Evolutionary conservation across 2,329 filamentous ascomycete genomes (phyloP).

Genomic region (Pyricularia sp.): DNA sequence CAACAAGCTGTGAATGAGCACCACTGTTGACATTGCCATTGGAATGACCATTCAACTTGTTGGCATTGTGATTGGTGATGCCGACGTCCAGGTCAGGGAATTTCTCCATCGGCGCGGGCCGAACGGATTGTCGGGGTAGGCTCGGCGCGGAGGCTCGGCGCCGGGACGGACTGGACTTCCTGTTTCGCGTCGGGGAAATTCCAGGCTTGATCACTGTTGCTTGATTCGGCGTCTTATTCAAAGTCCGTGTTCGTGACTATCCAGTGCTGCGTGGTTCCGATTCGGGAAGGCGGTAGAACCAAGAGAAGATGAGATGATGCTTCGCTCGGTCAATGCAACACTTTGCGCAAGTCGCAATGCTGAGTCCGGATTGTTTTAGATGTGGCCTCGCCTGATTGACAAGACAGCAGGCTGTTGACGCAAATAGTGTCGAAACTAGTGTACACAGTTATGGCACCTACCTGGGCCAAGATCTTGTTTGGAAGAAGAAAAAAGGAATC

Average conservation of each 20-base stretch:
- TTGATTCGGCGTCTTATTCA: not conserved
- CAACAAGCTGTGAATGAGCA: constrained; percentile 11
- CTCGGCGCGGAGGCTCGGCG: not conserved
- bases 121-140: not conserved
- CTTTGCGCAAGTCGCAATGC: not conserved
- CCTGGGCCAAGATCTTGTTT: not conserved
- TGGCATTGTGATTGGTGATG: constrained; percentile 1
- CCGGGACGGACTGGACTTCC: not conserved
- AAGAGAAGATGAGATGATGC: not conserved
- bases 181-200: not conserved
- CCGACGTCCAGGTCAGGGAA: constrained; percentile 45
- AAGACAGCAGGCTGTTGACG: not conserved
- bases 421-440: not conserved
- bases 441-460: not conserved
- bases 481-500: not conserved
- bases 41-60: constrained; percentile 18
- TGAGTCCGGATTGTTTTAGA: not conserved
- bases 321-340: not conserved
- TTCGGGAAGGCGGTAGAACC: not conserved
- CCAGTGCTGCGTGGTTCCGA: not conserved
- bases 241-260: not conserved
- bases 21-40: constrained; percentile 12
- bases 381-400: not conserved
- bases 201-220: not conserved
- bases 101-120: constrained; percentile 37